A percentile compares a stretch with the other conserved stretches of the same genome.
Conservation (phyloP, 768 basidiomycete species). For the Leccinum pellstonianum region DNA sequence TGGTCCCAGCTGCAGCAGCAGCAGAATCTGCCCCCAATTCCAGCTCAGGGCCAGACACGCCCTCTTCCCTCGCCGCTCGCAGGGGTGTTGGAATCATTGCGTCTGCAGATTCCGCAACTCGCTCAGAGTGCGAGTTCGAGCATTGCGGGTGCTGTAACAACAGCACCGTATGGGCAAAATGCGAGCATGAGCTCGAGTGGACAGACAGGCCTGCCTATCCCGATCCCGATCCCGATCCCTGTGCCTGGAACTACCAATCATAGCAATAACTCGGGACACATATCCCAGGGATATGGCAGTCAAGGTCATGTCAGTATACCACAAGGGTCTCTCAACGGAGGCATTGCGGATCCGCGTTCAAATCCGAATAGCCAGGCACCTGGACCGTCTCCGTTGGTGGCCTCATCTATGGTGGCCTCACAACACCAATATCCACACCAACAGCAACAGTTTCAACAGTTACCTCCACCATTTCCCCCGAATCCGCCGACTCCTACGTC, state of each 20-base stretch:
- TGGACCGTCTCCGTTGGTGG: not conserved
- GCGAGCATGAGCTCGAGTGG: not conserved
- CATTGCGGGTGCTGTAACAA: not conserved
- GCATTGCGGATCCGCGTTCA: not conserved
- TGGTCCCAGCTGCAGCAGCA: not conserved
- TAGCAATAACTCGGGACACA: not conserved
- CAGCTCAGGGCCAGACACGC: slow-evolving; percentile 5
- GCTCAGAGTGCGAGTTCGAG: slow-evolving; percentile 1
- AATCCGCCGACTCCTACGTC: not conserved
- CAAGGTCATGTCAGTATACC: slow-evolving; percentile 1
- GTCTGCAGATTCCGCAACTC: slow-evolving; percentile 17
- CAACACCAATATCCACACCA: not conserved
- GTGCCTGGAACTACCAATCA: not conserved
- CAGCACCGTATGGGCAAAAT: not conserved
- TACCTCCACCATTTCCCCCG: not conserved
- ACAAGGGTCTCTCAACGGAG: slow-evolving; percentile 6
- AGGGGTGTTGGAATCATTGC: slow-evolving; percentile 18
- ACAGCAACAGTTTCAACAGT: not conserved
- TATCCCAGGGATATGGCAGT: slow-evolving; percentile 7
- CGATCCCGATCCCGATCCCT: not conserved
- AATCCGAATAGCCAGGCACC: slow-evolving; percentile 6
- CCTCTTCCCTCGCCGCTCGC: slow-evolving; percentile 8
- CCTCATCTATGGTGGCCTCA: not conserved
- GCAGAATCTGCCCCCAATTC: not conserved
- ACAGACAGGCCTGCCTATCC: not conserved